Base-by-base conservation (phyloP, 1,284 basidiomycete species). In the Cutaneotrichosporon dermatis region DNA sequence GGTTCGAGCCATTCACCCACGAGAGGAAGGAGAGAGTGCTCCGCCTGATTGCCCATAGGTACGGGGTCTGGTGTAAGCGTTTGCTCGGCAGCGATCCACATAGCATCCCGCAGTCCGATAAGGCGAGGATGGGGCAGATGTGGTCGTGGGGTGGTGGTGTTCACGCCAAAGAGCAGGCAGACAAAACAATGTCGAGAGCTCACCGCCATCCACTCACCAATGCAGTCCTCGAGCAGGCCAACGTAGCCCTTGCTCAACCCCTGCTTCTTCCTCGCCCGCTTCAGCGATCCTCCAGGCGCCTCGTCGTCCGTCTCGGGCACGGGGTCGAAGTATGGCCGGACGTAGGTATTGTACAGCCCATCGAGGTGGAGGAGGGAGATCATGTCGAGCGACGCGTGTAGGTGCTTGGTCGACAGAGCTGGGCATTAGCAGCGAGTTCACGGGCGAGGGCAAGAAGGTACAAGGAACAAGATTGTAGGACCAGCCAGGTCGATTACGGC, bases 311-410 rank as follows among this genome's bases (percentile, higher is more conserved):
- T 62, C 49, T 65, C 64, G 46, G 64, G 61, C 6, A 60, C 57
- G 13, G 64, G 64, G 56, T 62, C 61, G 40, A 71, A 69, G 57
- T 67, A 75, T 4, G 74, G 74, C 7, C 70, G 65, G 15, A 76
- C 72, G 56, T 74, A 73, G 45, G 67, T 63, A 58, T 75, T 72
- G 61, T 73, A 75, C 34, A 74, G 64, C 6, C 66, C 56, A 33
- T 69, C 70, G 42, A 76, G 72, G 58, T 73, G 67, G 12, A 76
- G 65, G 34, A 73, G 66, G 34, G 72, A 72, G 48, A 76, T 73
- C 45, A 75, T 61, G 45, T 76, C 74, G 36, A 66, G 69, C 3
- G 72, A 74, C 12, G 72, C 50, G 53, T 76, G 74, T 1, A 75
- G 58, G 43, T 66, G 70, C 63, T 71, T 71, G 3, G 44, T 51